Base-by-base conservation (phyloP, 768 basidiomycete species). In the Rhodotorula diobovata region DNA sequence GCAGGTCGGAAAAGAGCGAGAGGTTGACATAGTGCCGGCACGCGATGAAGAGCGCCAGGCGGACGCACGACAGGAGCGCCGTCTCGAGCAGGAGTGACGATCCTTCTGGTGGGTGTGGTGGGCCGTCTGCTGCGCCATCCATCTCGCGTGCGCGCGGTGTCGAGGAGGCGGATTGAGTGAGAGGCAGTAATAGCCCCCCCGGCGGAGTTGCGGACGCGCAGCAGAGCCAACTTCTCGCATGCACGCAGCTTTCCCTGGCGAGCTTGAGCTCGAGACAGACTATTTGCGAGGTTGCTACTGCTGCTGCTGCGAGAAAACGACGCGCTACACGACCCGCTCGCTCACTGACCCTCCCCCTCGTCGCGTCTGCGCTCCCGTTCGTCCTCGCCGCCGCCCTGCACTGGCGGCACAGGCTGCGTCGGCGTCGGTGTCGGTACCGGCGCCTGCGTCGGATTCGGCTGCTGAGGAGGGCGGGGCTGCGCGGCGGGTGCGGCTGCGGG, bases 1-100 rank as follows among this genome's bases (percentile, higher is more conserved):
- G 46, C n/a, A 77, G 63, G 68, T 73, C 62, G 21, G 68, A 41
- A 69, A 75, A 77, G 60, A 77, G 75, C 9, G 65, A 70, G 43
- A 23, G 16, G 70, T 74, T 70, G 66, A 77, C 75, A 56, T 73
- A 77, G 45, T 66, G 71, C 4, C 68, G 73, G 30, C 68, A 69
- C 30, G 66, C 68, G 71, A 76, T 28, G 67, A 77, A 74, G 77
- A 68, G 76, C 39, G 50, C 67, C 18, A 67, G 48, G 20, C 76
- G 63, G 32, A 76, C n/a, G n/a, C 53, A n/a, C 25, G 63, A 56
- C 37, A 77, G 61, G 20, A 74, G n/a, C 11, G 41, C 57, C 3
- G 72, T 74, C 57, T 77, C 68, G 56, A 70, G 3, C 25, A 61
- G 15, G 2, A 70, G 2, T 23, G 65, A 51, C 48, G 35, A 30